Base-by-base conservation (phyloP, 352 stramenopile genomes). In the Globisporangium sylvaticum region DNA sequence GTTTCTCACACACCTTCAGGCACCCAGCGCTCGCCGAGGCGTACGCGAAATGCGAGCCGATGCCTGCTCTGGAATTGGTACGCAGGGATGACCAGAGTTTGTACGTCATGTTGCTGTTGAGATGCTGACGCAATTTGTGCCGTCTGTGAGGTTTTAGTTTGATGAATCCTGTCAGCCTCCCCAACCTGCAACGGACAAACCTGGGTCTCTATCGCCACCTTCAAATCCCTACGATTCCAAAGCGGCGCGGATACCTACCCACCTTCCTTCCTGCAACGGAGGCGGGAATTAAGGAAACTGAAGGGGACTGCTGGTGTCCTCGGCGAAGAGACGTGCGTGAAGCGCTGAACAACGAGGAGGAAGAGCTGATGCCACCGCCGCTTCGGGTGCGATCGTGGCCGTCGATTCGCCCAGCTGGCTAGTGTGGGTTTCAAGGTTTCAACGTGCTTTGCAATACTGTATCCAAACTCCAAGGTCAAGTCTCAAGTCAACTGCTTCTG, bases 61-160 rank as follows among this genome's bases (percentile, higher is more conserved):
- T 85, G 39, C 80, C 78, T 9, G 70, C 70, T 37, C 67, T 89
- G 12, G 78, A 89, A 63, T 6, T 78, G 65, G 76, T 84, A 62
- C 48, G 74, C 27, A 58, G 18, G 3, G 46, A 10, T 37, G 2
- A 7, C 59, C 9, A 37, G 32, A 2, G 20, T 5, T 5, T 7
- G 29, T 62, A 48, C 4, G 12, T 46, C 4, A 14, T 65, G 22
- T 58, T 14, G 46, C 25, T 18, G 8, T 20, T 34, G 20, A 29
- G 54, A 60, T 44, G 20, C 15, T 39, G 18, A 37, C 24, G 12
- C 3, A 27, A 2, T 44, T 29, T 42, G 8, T 31, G 10, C n/a
- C n/a, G 14, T 34, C 12, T 64, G 25, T 44, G 15, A n/a, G n/a
- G 1, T 2, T n/a, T 24, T 46, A 84, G 78, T 61, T 85, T 12